A percentile compares a stretch with the other conserved stretches of the same genome.
phyloP scores from a whole-genome alignment of 345 rosid genomes.

The Syzygium grande region DNA sequence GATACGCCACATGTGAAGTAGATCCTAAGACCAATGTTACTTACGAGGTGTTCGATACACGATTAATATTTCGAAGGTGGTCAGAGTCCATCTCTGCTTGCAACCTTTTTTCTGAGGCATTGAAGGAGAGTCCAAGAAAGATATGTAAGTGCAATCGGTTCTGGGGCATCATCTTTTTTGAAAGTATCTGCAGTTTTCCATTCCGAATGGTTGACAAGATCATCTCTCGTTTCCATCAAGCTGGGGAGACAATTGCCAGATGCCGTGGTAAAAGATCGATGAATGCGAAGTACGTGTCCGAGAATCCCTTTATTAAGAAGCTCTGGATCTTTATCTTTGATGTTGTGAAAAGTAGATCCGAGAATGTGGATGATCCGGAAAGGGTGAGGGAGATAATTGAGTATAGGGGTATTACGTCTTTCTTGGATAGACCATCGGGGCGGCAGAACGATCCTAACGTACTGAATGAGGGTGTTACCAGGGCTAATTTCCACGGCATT shows the following conservation, averaged over 20 bases:
- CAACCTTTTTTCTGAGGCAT: not conserved
- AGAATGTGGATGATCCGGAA: not conserved
- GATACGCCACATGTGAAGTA: not conserved
- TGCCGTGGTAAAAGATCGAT: not conserved
- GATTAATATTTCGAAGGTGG: not conserved
- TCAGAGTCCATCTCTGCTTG: not conserved
- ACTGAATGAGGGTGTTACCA: rapidly evolving
- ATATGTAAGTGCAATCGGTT: not conserved
- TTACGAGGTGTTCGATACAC: not conserved
- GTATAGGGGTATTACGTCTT: rapidly evolving
- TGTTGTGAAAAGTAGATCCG: rapidly evolving
- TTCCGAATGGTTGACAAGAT: not conserved
- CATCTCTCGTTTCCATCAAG: not conserved
- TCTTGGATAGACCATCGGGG: no score
- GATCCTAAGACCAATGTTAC: no score
- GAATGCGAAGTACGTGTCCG: not conserved
- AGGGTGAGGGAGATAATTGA: rapidly evolving
- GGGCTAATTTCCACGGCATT: rapidly evolving
- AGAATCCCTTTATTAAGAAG: not conserved
- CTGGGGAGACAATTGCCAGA: not conserved
- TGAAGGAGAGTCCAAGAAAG: not conserved
- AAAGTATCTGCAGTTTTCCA: not conserved
- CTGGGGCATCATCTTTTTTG: not conserved
- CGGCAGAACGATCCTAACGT: no score
- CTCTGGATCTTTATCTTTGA: not conserved